Base-by-base conservation (phyloP, 2,329 filamentous ascomycete species). In the Trichoderma sp. region DNA sequence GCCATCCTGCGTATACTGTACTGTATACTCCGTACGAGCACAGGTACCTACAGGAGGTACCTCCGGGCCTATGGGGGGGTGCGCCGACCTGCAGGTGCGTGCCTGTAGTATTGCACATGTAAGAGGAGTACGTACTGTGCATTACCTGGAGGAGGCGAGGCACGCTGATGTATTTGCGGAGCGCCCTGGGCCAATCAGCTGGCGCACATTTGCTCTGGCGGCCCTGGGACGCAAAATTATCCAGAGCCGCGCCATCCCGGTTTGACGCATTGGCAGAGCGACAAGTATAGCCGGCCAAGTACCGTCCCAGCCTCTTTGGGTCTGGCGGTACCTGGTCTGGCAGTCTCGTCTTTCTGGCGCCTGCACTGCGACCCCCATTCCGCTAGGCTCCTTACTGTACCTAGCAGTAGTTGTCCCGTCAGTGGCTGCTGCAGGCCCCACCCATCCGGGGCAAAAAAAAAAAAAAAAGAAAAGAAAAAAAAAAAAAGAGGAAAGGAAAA, bases 341-440 rank as follows among this genome's bases (percentile, higher is more conserved):
- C 50, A 29, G 50, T 22, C 34, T 5, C 34, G 34, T n/a, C n/a
- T 45, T 50, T 66, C 39, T 57, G 61, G 35, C 50, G 37, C 15
- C 53, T 39, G 45, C 22, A 34, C 64, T 52, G 64, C 56, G 64
- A 64, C 59, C 58, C 58, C 66, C 58, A 64, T 64, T 64, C 58
- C 59, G 58, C 59, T 68, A 68, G 59, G 39, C 50, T 64, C 37
- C 22, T 68, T n/a, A n/a, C n/a, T n/a, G n/a, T n/a, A n/a, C n/a
- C n/a, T n/a, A n/a, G n/a, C n/a, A n/a, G n/a, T n/a, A 68, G 66
- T 68, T 68, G 67, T 65, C 67, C 67, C 67, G 67, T 68, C 67
- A 68, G 67, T 68, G 67, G 67, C 67, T 53, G 42, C 60, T 42
- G 15, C 45, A 25, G 60, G 61, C 56, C 61, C 61, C 60, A 54